phyloP scores from a whole-genome alignment of 2,329 filamentous ascomycete species.

The Diaporthe amygdali region DNA sequence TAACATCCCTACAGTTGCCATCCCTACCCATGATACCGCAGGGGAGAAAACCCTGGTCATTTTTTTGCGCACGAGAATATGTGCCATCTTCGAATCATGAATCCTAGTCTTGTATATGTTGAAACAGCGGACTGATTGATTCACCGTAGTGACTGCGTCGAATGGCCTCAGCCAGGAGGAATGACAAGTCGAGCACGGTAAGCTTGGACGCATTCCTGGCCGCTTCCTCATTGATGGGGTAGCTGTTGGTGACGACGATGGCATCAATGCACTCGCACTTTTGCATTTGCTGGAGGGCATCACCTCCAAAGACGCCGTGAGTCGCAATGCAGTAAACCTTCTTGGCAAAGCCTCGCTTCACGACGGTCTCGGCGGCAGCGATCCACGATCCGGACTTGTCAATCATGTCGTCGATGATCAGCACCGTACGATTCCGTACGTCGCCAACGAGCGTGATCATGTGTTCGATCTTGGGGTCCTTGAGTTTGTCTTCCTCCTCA shows the following conservation, averaged over 20 bases:
- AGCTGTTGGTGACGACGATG: slow-evolving; percentile 96
- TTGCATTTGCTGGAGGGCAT: slow-evolving; percentile 88
- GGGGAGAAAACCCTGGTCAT: neutral
- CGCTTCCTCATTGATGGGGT: slow-evolving; percentile 83
- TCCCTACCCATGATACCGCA: slow-evolving; percentile 7
- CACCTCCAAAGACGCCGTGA: slow-evolving; percentile 90
- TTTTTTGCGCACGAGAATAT: neutral
- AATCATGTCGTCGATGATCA: slow-evolving; percentile 99
- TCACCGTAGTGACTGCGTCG: slow-evolving; percentile 96
- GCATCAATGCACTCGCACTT: slow-evolving; percentile 91
- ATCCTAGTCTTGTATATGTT: slow-evolving; percentile 64
- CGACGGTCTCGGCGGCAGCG: slow-evolving; percentile 92
- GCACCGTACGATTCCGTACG: slow-evolving; percentile 84
- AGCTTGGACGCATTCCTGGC: slow-evolving; percentile 78
- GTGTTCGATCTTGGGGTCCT: slow-evolving; percentile 82
- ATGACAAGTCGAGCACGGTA: slow-evolving; percentile 86
- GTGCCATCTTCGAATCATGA: neutral
- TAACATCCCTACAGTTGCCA: slow-evolving; percentile 1
- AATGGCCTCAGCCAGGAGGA: slow-evolving; percentile 88
- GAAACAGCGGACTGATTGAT: slow-evolving; percentile 73
- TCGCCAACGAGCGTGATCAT: slow-evolving; percentile 98
- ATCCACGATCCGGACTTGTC: slow-evolving; percentile 98
- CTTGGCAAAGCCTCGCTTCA: slow-evolving; percentile 88
- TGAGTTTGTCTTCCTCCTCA: slow-evolving; percentile 90
- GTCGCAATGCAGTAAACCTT: slow-evolving; percentile 98